phyloP scores from a whole-genome alignment of 352 stramenopile species.

The Sclerospora graminicola region DNA sequence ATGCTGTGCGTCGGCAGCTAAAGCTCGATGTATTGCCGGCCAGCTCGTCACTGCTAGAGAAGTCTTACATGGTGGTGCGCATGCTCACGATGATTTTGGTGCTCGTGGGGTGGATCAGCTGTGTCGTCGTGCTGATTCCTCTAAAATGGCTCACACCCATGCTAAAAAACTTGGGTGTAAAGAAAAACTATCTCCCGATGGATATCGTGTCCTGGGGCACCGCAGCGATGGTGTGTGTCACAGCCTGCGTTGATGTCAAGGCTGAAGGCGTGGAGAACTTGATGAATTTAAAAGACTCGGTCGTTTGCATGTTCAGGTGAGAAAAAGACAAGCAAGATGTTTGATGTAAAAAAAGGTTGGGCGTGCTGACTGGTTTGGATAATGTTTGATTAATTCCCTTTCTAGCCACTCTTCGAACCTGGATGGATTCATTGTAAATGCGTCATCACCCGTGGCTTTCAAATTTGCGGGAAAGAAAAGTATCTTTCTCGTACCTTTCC shows the following conservation, averaged over 20 bases:
- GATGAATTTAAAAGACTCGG: slow-evolving; percentile 40
- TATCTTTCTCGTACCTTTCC: slow-evolving; percentile 68
- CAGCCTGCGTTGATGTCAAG: slow-evolving; percentile 33
- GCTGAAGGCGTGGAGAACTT: slow-evolving; percentile 49
- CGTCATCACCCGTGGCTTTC: slow-evolving; percentile 49
- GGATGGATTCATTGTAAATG: slow-evolving; percentile 78
- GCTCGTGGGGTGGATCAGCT: slow-evolving; percentile 69
- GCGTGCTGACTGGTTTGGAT: slow-evolving; percentile 1
- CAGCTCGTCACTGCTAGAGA: slow-evolving; percentile 35
- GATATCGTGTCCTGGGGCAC: slow-evolving; percentile 54
- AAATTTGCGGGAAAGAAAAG: slow-evolving; percentile 84
- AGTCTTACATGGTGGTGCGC: slow-evolving; percentile 51
- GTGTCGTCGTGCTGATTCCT: slow-evolving; percentile 51
- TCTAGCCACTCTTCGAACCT: slow-evolving; percentile 71
- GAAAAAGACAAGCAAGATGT: not conserved
- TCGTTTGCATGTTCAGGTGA: slow-evolving; percentile 79
- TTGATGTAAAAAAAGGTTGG: not conserved
- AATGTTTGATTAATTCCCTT: not conserved
- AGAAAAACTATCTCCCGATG: slow-evolving; percentile 75
- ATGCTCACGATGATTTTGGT: slow-evolving; percentile 55
- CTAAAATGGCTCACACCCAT: slow-evolving; percentile 48
- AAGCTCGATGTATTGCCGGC: slow-evolving; percentile 44
- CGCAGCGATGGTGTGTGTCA: slow-evolving; percentile 44
- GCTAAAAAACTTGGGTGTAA: slow-evolving; percentile 40
- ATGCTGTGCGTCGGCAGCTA: slow-evolving; percentile 52